Percentiles rank a stretch among this genome's conserved stretches.
Evolutionary conservation across 2,329 filamentous ascomycete genomes (phyloP).

Genomic region (Scleromitrula shiraiana): DNA sequence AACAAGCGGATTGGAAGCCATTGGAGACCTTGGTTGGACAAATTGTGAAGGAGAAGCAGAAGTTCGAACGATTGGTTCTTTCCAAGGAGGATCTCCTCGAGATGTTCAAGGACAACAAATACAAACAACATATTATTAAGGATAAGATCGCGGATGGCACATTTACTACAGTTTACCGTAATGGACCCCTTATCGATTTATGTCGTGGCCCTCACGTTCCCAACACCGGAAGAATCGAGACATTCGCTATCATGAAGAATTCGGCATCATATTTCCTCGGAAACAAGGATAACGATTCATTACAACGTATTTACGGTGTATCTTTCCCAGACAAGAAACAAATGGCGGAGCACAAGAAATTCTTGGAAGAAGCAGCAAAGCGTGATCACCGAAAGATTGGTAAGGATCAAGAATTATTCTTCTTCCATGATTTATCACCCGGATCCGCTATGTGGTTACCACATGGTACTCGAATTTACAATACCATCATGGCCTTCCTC

Average conservation of each 20-base stretch:
- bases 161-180: constrained; percentile 84
- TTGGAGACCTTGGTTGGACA: constrained; percentile 72
- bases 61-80: constrained; percentile 81
- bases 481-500: constrained; percentile 74
- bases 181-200: constrained; percentile 88
- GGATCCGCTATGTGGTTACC: constrained; percentile 89
- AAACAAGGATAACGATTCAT: constrained; percentile 84
- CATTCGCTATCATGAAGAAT: constrained; percentile 85
- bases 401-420: constrained; percentile 93
- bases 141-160: constrained; percentile 85
- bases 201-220: constrained; percentile 93
- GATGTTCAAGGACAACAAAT: constrained; percentile 97
- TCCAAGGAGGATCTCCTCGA: constrained; percentile 87
- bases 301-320: constrained; percentile 94
- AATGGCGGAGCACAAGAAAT: constrained; percentile 87
- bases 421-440: constrained; percentile 91
- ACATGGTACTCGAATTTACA: constrained; percentile 89
- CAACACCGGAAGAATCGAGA: constrained; percentile 87
- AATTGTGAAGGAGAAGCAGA: constrained; percentile 94
- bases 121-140: constrained; percentile 96
- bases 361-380: constrained; percentile 96
- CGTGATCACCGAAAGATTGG: constrained; percentile 92
- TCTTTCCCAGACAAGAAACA: constrained; percentile 95
- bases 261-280: constrained; percentile 82
- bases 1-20: constrained; percentile 72